A percentile compares a stretch with the other conserved stretches of the same genome.
phyloP scores from a whole-genome alignment of 2,329 filamentous ascomycete species.

The Amylocarpus encephaloides region DNA sequence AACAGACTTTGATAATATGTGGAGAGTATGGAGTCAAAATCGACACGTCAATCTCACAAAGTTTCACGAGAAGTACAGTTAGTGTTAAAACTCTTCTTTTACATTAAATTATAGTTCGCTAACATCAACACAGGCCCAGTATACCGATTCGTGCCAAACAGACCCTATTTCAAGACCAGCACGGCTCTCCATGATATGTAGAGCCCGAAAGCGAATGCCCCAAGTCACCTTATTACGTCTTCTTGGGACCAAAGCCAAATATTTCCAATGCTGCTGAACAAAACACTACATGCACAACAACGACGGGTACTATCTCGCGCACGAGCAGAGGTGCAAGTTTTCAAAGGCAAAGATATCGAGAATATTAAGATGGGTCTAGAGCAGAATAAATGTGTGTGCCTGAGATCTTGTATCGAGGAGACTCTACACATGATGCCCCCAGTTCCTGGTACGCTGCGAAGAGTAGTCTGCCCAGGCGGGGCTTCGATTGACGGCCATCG shows the following conservation, averaged over 20 bases:
- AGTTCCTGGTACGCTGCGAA: constrained; percentile 10
- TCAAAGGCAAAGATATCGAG: constrained; percentile 19
- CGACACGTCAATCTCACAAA: constrained; percentile 61
- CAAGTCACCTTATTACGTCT: too few species aligned
- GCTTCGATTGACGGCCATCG: constrained; percentile 20
- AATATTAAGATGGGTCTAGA: constrained; percentile 27
- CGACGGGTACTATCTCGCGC: constrained; percentile 53
- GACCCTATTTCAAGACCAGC: constrained; percentile 4
- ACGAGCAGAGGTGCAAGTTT: constrained; percentile 14
- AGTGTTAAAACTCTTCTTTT: not conserved
- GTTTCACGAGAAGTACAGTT: constrained; percentile 44
- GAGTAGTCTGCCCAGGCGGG: constrained; percentile 14
- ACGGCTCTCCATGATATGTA: constrained; percentile 6
- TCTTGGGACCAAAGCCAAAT: too few species aligned
- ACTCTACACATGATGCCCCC: constrained; percentile 23
- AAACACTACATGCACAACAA: constrained; percentile 62
- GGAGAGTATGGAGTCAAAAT: constrained; percentile 51
- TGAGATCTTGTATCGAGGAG: constrained; percentile 36
- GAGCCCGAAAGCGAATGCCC: constrained; percentile 1
- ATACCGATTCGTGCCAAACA: constrained; percentile 1
- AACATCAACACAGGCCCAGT: not conserved
- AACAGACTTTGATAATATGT: constrained; percentile 62
- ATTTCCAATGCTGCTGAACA: constrained; percentile 62
- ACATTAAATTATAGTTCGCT: not conserved
- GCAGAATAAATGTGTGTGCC: constrained; percentile 32